Evolutionary conservation across 192 early-diverging fungal genomes (phyloP), one percentile per base, ranked within the genome.

Genomic region (Mortierella claussenii): DNA sequence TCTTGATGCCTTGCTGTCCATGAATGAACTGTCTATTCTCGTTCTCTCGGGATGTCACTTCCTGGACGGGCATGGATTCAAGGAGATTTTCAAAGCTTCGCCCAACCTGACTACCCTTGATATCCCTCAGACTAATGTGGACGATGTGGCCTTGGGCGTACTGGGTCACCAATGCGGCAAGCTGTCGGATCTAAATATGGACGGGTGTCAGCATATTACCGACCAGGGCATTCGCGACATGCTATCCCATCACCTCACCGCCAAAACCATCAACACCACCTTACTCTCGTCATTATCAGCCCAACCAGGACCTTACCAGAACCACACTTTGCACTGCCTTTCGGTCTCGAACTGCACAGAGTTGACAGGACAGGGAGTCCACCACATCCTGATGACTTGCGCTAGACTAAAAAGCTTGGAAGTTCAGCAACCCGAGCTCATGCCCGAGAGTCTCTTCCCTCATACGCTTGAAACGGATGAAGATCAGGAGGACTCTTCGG

Each of bases 401-500:
- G 73, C 64, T 2, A n/a, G 49, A n/a, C 36, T 76, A 15, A 55
- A 36, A n/a, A 62, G 53, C 21, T 31, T 76, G n/a, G 73, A 65
- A 10, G 55, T 62, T 26, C 73, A 76, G 23, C 73, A 76, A 21
- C 73, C 73, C 34, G 73, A 76, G 65, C 65, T 76, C 46, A 46
- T 61, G 50, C 73, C 73, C 8, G 64, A 76, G 47, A 60, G 57
- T 31, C 55, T 76, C 34, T 76, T 76, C 30, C 73, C 73, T 13
- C 73, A 61, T 10, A 42, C 52, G 12, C 59, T 76, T 9, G 63
- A 76, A 36, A 55, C 56, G 3, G 65, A 62, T 21, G 63, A 76
- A 5, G 52, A 55, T 8, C 53, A 49, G 2, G 42, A 74, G 21
- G n/a, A 5, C 4, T n/a, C 44, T 15, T 12, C 10, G 2, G n/a